A percentile compares a stretch with the other conserved stretches of the same genome.
Evolutionary conservation across 2,329 filamentous ascomycete genomes (phyloP).

Genomic region (Penicillium sp.): DNA sequence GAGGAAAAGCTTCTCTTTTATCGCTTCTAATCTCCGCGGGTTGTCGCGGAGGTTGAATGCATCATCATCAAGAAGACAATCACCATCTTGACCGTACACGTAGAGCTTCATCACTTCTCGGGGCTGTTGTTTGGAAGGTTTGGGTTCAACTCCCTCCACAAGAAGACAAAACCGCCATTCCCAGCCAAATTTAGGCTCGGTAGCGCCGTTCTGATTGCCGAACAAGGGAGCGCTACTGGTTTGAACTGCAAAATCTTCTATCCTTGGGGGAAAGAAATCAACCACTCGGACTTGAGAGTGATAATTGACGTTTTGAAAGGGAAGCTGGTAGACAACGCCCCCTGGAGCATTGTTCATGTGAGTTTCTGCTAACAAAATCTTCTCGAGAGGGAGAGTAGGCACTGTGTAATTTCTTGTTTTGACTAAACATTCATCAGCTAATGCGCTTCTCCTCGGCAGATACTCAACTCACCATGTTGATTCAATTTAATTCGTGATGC

Average conservation of each 20-base stretch:
- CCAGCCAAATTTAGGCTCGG: constrained; percentile 50
- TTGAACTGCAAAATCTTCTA: constrained; percentile 68
- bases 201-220: constrained; percentile 11
- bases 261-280: constrained; percentile 69
- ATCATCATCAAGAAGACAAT: constrained; percentile 55
- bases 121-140: constrained; percentile 32
- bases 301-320: constrained; percentile 74
- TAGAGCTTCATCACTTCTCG: constrained; percentile 62
- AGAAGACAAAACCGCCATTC: constrained; percentile 81
- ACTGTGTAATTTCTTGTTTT: constrained; percentile 46
- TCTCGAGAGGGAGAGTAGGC: constrained; percentile 40
- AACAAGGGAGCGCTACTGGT: constrained; percentile 49
- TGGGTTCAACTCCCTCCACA: constrained; percentile 64
- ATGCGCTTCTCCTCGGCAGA: neutral
- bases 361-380: constrained; percentile 50
- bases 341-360: constrained; percentile 49
- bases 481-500: constrained; percentile 38
- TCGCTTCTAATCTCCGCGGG: constrained; percentile 44
- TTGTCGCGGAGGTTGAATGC: constrained; percentile 59
- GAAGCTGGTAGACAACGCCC: constrained; percentile 52
- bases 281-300: constrained; percentile 70
- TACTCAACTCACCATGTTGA: constrained; percentile 40
- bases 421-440: constrained; percentile 38
- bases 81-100: constrained; percentile 60
- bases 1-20: constrained; percentile 70